Percentiles rank a stretch among this genome's conserved stretches.
phyloP scores from a whole-genome alignment of 1,284 basidiomycete genomes.

The Laetiporus sulphureus region DNA sequence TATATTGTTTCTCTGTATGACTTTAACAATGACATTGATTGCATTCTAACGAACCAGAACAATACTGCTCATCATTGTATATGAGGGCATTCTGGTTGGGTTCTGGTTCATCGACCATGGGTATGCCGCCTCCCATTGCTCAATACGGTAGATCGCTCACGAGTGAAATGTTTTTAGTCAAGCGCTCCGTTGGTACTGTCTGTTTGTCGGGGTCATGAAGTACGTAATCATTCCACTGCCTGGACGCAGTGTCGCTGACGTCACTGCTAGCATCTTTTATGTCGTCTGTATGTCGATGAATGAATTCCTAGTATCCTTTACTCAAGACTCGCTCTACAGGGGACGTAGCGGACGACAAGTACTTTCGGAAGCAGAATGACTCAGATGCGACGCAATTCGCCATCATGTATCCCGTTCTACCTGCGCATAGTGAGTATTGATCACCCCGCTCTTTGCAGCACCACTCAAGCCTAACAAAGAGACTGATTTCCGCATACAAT shows the following conservation, averaged over 20 bases:
- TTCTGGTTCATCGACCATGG: slow-evolving; percentile 84
- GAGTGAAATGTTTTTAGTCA: slow-evolving; percentile 29
- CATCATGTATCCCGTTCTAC: slow-evolving; percentile 58
- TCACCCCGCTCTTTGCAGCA: not conserved
- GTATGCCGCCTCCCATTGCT: slow-evolving; percentile 34
- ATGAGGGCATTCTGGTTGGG: slow-evolving; percentile 70
- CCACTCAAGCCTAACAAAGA: slow-evolving; percentile 3
- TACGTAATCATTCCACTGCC: slow-evolving; percentile 30
- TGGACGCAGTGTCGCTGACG: not conserved
- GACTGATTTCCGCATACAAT: slow-evolving; percentile 5
- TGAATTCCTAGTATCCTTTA: not conserved
- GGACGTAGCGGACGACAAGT: slow-evolving; percentile 80
- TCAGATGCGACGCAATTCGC: slow-evolving; percentile 77
- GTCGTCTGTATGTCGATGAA: slow-evolving; percentile 57
- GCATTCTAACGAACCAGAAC: slow-evolving; percentile 39
- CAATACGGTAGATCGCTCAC: not conserved
- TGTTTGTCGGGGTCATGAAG: slow-evolving; percentile 82
- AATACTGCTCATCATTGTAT: slow-evolving; percentile 65
- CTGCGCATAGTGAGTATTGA: slow-evolving; percentile 51
- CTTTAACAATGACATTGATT: not conserved
- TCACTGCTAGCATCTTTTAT: slow-evolving; percentile 54
- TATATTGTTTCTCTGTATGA: slow-evolving; percentile 8
- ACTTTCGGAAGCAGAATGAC: slow-evolving; percentile 81
- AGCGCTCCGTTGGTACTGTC: slow-evolving; percentile 73
- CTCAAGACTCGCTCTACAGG: slow-evolving; percentile 33